Evolutionary conservation across 768 basidiomycete genomes (phyloP).

Genomic region (Filobasidium floriforme): DNA sequence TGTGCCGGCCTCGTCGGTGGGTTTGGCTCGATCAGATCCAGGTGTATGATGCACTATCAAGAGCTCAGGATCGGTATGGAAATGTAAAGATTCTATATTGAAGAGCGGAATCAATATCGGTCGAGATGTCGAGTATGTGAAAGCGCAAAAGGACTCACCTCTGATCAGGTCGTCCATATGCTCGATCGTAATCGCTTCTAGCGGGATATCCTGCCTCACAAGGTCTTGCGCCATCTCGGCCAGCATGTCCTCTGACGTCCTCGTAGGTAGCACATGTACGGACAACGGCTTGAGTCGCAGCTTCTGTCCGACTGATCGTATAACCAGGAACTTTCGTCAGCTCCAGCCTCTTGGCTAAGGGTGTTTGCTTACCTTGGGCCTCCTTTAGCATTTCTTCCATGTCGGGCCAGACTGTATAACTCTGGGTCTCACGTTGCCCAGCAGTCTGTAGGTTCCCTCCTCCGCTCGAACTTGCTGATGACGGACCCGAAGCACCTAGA

Average conservation of each 20-base stretch:
- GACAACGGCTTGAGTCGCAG: not conserved
- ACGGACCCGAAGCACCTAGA: not conserved
- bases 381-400: conserved; percentile 4
- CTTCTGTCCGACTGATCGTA: not conserved
- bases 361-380: not conserved
- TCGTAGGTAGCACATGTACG: not conserved
- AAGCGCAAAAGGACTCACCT: not conserved
- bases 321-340: not conserved
- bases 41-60: not conserved
- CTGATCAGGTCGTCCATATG: not conserved
- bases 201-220: not conserved
- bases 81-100: not conserved
- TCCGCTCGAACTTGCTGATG: not conserved
- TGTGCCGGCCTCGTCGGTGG: not conserved
- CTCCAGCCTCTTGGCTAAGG: too few species aligned
- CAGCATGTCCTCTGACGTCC: not conserved
- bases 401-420: conserved; percentile 3
- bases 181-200: not conserved
- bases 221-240: not conserved
- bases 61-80: conserved; percentile 2
- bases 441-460: not conserved
- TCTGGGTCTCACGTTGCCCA: not conserved
- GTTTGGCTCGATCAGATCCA: not conserved
- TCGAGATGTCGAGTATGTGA: not conserved
- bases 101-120: not conserved